Conservation (phyloP, 257 asterid genomes). For the Nicotiana noctiflora region DNA sequence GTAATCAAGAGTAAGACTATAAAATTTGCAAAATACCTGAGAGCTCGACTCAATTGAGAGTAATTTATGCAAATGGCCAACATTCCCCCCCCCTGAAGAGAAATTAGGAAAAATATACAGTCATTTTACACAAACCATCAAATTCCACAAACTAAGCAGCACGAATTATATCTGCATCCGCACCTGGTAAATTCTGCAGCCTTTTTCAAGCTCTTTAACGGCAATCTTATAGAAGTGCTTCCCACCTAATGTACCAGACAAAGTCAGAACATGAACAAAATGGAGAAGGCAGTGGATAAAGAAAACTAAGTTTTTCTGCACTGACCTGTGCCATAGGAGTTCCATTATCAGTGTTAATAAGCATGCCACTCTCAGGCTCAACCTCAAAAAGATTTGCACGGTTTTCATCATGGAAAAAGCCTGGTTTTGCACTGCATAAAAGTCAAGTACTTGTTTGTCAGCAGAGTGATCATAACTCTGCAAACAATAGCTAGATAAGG, state of each 20-base stretch:
- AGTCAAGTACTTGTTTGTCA: not conserved
- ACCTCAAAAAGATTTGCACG: conserved; percentile 88
- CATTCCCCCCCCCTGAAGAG: conserved; percentile 94
- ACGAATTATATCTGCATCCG: conserved; percentile 5
- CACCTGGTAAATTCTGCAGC: conserved; percentile 89
- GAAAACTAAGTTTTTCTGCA: conserved; percentile 9
- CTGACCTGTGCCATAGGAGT: conserved; percentile 94
- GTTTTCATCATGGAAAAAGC: conserved; percentile 88
- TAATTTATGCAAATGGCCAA: conserved; percentile 85
- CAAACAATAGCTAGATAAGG: not conserved
- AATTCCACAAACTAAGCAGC: not conserved
- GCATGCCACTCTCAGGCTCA: conserved; percentile 84
- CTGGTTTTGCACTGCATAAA: conserved; percentile 80
- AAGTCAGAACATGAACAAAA: not conserved
- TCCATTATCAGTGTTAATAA: conserved; percentile 88
- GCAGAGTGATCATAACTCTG: not conserved
- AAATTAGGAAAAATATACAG: conserved; percentile 12
- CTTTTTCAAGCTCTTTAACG: conserved; percentile 38
- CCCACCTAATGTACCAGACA: conserved; percentile 40
- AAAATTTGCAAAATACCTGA: conserved; percentile 45
- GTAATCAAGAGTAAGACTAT: not conserved
- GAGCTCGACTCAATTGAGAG: conserved; percentile 90
- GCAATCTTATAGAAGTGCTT: conserved; percentile 54
- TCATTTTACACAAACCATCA: conserved; percentile 3
- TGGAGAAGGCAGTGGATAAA: not conserved